Conservation (phyloP, 345 rosid species). For the Brassica juncea region DNA sequence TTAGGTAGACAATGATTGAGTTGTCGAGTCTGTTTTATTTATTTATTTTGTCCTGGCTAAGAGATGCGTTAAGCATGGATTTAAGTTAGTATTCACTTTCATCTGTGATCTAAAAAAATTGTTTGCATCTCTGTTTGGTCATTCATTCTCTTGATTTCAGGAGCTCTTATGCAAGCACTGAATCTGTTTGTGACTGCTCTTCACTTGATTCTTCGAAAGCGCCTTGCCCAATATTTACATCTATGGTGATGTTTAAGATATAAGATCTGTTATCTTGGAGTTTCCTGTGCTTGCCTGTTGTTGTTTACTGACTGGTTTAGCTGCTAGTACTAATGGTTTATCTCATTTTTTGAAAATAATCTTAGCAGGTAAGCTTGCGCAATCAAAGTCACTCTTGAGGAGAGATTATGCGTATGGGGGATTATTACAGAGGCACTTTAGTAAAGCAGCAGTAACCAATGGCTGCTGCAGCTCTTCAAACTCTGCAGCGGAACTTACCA, state of each 20-base stretch:
- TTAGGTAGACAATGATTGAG: not conserved
- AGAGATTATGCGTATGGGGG: conserved; percentile 40
- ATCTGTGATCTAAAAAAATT: not conserved
- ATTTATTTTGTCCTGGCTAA: not conserved
- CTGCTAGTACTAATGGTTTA: not conserved
- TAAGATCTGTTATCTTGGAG: not conserved
- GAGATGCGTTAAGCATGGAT: not conserved
- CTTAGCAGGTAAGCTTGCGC: conserved; percentile 38
- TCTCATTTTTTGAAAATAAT: not conserved
- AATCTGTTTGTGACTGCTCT: too few species aligned
- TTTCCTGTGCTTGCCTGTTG: conserved; percentile 5
- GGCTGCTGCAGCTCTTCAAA: conserved; percentile 19
- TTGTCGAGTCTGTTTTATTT: not conserved
- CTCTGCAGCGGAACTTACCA: conserved; percentile 21
- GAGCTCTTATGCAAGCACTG: not conserved
- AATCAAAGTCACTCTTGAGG: conserved; percentile 45
- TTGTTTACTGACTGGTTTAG: not conserved
- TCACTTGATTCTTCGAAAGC: too few species aligned
- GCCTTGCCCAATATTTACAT: not conserved
- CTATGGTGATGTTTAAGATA: not conserved
- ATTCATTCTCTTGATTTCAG: not conserved
- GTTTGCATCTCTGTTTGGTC: not conserved
- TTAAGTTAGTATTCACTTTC: conserved; percentile 1
- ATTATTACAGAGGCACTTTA: conserved; percentile 47
- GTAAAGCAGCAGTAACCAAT: conserved; percentile 28